Evolutionary conservation across 345 rosid species (phyloP).

Genomic region (Mercurialis annua): DNA sequence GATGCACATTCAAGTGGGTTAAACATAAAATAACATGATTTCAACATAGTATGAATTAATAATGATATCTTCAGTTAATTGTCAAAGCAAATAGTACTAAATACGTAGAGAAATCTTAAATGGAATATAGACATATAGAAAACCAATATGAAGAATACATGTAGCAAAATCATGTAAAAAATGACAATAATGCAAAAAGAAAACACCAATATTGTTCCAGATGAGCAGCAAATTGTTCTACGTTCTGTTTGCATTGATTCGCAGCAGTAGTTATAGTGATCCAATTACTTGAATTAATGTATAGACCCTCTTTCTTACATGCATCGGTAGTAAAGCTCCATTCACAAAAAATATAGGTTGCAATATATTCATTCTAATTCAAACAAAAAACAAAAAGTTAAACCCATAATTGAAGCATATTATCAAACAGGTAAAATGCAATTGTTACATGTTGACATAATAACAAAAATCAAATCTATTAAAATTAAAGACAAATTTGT

Average conservation of each 20-base stretch:
- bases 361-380: constrained; percentile 57
- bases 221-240: constrained; percentile 91
- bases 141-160: neutral
- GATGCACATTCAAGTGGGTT: neutral
- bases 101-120: constrained; percentile 3
- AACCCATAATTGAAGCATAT: neutral
- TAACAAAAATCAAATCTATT: no score
- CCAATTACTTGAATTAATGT: constrained; percentile 60
- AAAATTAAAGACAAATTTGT: no score
- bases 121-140: neutral
- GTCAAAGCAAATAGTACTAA: neutral
- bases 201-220: constrained; percentile 65
- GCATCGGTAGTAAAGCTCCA: constrained; percentile 53
- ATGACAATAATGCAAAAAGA: neutral
- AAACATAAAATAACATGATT: neutral
- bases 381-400: neutral
- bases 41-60: neutral
- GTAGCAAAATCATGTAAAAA: neutral
- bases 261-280: constrained; percentile 80
- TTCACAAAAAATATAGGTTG: constrained; percentile 84
- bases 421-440: neutral
- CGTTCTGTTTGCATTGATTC: constrained; percentile 96
- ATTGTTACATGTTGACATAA: neutral
- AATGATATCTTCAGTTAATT: no score
- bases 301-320: constrained; percentile 64